Percentiles rank a stretch among this genome's conserved stretches.
Evolutionary conservation across 169 alveolate species (phyloP).

Genomic region (Plasmodium blacklocki): DNA sequence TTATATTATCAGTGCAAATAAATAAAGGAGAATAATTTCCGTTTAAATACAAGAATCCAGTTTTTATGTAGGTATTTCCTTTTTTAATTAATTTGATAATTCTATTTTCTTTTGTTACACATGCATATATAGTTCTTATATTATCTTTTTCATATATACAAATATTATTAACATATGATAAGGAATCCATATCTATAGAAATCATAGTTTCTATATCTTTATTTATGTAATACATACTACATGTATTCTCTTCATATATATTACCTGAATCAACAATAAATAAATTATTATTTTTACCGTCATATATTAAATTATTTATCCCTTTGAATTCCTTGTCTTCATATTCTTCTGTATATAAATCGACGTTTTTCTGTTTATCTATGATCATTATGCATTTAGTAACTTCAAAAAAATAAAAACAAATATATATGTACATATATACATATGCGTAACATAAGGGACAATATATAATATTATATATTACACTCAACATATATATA

Average conservation of each 20-base stretch:
- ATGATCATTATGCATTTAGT: constrained; percentile 59
- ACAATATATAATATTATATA: constrained; percentile 2
- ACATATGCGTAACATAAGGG: constrained; percentile 7
- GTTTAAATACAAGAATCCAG: constrained; percentile 29
- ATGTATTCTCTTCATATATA: constrained; percentile 60
- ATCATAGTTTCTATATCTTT: constrained; percentile 72
- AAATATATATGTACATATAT: neutral
- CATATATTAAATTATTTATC: constrained; percentile 42
- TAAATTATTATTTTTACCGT: constrained; percentile 30
- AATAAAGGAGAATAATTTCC: constrained; percentile 68
- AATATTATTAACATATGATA: constrained; percentile 39
- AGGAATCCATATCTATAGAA: constrained; percentile 23
- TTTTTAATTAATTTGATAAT: constrained; percentile 52
- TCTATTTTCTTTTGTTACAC: constrained; percentile 71
- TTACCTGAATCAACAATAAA: constrained; percentile 69
- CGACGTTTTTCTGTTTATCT: constrained; percentile 50
- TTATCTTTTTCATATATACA: constrained; percentile 61
- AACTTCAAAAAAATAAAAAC: constrained; percentile 15
- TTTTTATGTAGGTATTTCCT: constrained; percentile 60
- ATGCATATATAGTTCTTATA: constrained; percentile 29
- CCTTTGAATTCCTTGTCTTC: constrained; percentile 39
- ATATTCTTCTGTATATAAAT: constrained; percentile 50
- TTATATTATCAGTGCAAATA: constrained; percentile 63
- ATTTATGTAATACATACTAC: constrained; percentile 64
- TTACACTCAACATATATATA: neutral